Conservation (phyloP, 164 flowering plant genomes). For the Dillenia turbinata region DNA sequence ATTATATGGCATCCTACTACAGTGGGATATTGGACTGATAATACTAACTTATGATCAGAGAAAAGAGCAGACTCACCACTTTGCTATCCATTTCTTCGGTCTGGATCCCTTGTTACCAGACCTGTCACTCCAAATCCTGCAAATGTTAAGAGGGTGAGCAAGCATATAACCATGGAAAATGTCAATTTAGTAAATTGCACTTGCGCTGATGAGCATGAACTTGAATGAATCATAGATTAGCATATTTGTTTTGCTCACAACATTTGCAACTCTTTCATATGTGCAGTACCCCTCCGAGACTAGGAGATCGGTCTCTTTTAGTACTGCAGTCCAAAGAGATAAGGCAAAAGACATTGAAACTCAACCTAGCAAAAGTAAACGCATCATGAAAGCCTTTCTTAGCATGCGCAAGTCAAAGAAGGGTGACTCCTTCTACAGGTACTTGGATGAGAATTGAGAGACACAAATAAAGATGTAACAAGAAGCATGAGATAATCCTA, state of each 20-base stretch:
- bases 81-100: slow-evolving; percentile 23
- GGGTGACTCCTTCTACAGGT: slow-evolving; percentile 1
- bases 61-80: slow-evolving; percentile 25
- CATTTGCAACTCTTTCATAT: background rate
- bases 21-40: no score
- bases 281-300: slow-evolving; percentile 29
- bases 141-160: slow-evolving; percentile 21
- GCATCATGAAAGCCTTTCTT: slow-evolving; percentile 40
- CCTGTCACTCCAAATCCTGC: slow-evolving; percentile 19
- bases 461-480: no score
- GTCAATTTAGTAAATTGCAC: no score
- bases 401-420: slow-evolving; percentile 30
- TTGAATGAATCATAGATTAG: no score
- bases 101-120: slow-evolving; percentile 26
- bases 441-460: no score
- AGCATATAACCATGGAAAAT: no score
- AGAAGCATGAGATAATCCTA: no score
- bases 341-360: slow-evolving; percentile 20
- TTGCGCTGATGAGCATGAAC: no score
- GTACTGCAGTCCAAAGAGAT: slow-evolving; percentile 7
- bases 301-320: slow-evolving; percentile 19
- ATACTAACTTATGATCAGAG: slow-evolving; percentile 14
- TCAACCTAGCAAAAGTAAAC: slow-evolving; percentile 29
- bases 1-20: no score
- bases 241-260: no score